Evolutionary conservation across 2,329 filamentous ascomycete species (phyloP).

Genomic region (Epichloe sibirici): DNA sequence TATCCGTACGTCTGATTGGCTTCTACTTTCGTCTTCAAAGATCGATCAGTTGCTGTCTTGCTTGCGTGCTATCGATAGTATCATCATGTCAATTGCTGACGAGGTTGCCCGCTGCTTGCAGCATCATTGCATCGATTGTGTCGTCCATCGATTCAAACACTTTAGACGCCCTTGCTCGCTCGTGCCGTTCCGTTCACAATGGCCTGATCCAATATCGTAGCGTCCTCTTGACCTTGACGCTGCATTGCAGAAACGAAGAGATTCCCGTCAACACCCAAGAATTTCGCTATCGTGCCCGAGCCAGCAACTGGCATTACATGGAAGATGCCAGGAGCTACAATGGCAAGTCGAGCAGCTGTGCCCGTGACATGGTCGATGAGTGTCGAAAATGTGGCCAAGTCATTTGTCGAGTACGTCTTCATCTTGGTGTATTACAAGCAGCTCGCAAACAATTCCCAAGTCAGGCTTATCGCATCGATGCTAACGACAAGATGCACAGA

Average conservation of each 20-base stretch:
- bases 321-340: slow-evolving; percentile 39
- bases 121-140: slow-evolving; percentile 65
- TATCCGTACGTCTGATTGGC: slow-evolving; percentile 19
- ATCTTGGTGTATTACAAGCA: neutral
- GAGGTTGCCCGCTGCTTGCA: slow-evolving; percentile 26
- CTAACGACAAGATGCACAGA: slow-evolving; percentile 39
- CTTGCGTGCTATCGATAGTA: neutral
- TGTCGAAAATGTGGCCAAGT: slow-evolving; percentile 67
- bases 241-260: slow-evolving; percentile 68
- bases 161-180: slow-evolving; percentile 69
- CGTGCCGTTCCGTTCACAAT: slow-evolving; percentile 66
- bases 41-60: neutral
- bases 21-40: slow-evolving; percentile 1
- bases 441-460: neutral
- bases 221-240: slow-evolving; percentile 59
- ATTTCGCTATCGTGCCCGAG: slow-evolving; percentile 43
- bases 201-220: slow-evolving; percentile 69
- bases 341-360: slow-evolving; percentile 67
- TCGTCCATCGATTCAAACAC: slow-evolving; percentile 75
- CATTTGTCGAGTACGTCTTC: slow-evolving; percentile 62
- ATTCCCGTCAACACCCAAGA: slow-evolving; percentile 41
- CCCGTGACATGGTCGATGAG: slow-evolving; percentile 73
- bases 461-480: neutral
- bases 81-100: neutral
- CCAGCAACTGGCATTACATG: slow-evolving; percentile 48